Base-by-base conservation (phyloP, 2,329 filamentous ascomycete genomes). In the Fusarium sp. region DNA sequence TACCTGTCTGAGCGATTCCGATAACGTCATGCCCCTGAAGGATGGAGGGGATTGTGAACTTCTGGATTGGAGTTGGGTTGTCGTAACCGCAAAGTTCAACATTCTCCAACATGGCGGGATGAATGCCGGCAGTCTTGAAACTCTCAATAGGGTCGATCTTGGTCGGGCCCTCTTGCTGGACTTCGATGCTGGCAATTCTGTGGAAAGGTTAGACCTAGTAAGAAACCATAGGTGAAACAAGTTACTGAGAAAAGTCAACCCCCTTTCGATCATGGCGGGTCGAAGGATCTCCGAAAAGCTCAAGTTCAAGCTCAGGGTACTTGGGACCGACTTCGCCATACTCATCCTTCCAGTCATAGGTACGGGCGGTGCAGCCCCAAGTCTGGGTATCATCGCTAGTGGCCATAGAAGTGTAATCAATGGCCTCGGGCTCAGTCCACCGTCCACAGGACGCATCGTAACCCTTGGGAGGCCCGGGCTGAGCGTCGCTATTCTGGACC, bases 1-100 rank as follows among this genome's bases (percentile, higher is more conserved):
- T 40, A 81, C 95, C 95, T 49, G 96, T 99, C 81, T 98, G 95
- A 11, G 96, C 94, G 74, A 96, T 89, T 4, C 91, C 94, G 71
- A 98, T 93, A 30, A 98, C 84, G 79, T 99, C 96, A 71, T 92
- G 84, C 3, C 92, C 92, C 51, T 87, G 83, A 23, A 92, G 81
- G 45, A 98, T 90, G 0, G 94, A 90, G 0, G 96, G 94, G 30
- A 98, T 88, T 7, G 89, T 90, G 78, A 93, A 98, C 21, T 89
- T 88, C 78, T 99, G 96, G 40, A 99, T 96, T 0, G 94, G 93
- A 0, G 96, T 98, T 0, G 94, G 93, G 1, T 81, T 76, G 0
- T 82, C 78, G 76, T 97, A 98, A 2, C 89, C 87, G 66, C 89
- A 90, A 4, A 94, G 84, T 64, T 88, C 77, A 42, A 98, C 86